A percentile compares a stretch with the other conserved stretches of the same genome.
Conservation (phyloP, 306 rosid species). For the Fagus sylvatica region DNA sequence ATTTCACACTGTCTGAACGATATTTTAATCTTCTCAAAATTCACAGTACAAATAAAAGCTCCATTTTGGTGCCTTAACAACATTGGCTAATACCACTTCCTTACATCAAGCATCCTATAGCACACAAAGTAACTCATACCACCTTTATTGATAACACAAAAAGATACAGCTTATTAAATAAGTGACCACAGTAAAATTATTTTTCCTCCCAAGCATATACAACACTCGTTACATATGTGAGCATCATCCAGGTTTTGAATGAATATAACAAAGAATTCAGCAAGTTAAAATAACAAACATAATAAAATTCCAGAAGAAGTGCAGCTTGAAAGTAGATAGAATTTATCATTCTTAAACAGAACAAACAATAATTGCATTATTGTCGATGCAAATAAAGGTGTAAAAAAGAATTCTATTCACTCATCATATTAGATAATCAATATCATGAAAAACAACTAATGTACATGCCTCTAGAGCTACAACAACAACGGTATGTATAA, state of each 20-base stretch:
- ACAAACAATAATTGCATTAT: constrained; percentile 6
- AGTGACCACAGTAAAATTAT: not conserved
- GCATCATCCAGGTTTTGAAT: constrained; percentile 3
- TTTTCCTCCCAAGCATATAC: constrained; percentile 24
- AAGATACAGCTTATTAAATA: constrained; percentile 14
- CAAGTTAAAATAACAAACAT: not conserved
- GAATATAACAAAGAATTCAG: not conserved
- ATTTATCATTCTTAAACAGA: not conserved
- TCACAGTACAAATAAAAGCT: constrained; percentile 5
- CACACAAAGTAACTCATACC: not conserved
- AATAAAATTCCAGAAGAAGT: constrained; percentile 19
- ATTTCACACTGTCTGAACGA: constrained; percentile 2
- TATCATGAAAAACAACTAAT: constrained; percentile 1
- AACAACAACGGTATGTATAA: constrained; percentile 1
- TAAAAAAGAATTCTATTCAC: constrained; percentile 1
- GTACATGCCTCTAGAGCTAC: constrained; percentile 10
- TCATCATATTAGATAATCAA: not conserved
- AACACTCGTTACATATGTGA: constrained; percentile 8
- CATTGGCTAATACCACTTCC: not conserved
- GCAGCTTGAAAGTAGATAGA: constrained; percentile 2
- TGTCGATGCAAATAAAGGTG: constrained; percentile 8
- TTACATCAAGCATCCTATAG: constrained; percentile 4
- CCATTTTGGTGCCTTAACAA: not conserved
- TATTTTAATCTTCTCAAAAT: constrained; percentile 17
- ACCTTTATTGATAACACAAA: constrained; percentile 14